Conservation (phyloP, 331 rosid species). For the Spiraea crenata region DNA sequence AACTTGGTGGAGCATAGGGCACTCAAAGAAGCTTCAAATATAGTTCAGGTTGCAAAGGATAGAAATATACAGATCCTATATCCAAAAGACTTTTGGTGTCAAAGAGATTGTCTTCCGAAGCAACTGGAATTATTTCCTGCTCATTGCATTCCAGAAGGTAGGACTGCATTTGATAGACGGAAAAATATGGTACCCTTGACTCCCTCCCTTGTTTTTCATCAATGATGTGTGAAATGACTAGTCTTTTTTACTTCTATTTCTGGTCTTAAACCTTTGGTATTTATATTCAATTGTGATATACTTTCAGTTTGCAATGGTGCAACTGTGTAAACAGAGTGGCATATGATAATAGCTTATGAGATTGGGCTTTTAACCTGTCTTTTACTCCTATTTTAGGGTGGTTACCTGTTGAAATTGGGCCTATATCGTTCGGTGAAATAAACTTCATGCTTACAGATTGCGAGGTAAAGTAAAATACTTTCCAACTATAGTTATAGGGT, state of each 20-base stretch:
- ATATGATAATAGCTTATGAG: conserved; percentile 8
- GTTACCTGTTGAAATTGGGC: conserved; percentile 88
- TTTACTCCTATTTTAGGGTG: conserved; percentile 50
- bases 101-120: conserved; percentile 41
- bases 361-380: conserved; percentile 14
- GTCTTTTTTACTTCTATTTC: background rate
- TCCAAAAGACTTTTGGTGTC: conserved; percentile 89
- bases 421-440: conserved; percentile 61
- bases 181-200: background rate
- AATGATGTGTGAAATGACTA: conserved; percentile 1
- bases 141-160: conserved; percentile 65
- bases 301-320: background rate
- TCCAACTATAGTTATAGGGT: background rate
- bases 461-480: conserved; percentile 47
- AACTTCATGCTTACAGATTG: conserved; percentile 50
- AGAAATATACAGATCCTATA: conserved; percentile 51
- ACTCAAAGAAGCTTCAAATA: conserved; percentile 46
- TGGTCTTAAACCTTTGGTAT: background rate
- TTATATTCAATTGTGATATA: background rate
- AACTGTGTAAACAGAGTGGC: background rate
- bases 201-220: conserved; percentile 12
- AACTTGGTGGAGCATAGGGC: conserved; percentile 50
- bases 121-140: conserved; percentile 55
- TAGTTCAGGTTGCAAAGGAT: conserved; percentile 47
- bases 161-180: conserved; percentile 22